phyloP scores from a whole-genome alignment of 1,139 yeast genomes.

The Yamadazyma friedrichii region DNA sequence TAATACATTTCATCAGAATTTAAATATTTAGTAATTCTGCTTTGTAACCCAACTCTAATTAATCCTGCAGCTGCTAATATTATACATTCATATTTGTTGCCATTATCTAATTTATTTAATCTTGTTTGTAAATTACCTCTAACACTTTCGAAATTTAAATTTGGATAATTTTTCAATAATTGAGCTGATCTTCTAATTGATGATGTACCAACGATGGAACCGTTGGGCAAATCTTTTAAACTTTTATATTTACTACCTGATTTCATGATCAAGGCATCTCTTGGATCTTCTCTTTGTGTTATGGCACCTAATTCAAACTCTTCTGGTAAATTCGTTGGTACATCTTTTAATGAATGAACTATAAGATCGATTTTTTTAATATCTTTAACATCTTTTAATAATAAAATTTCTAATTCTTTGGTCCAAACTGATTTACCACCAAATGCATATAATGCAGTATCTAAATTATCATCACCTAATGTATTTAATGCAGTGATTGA shows the following conservation, averaged over 20 bases:
- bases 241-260: slow-evolving; percentile 58
- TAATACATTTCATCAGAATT: slow-evolving; percentile 87
- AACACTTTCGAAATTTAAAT: slow-evolving; percentile 61
- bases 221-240: slow-evolving; percentile 75
- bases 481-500: slow-evolving; percentile 82
- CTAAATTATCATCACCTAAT: slow-evolving; percentile 84
- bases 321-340: slow-evolving; percentile 90
- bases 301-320: slow-evolving; percentile 90
- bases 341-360: slow-evolving; percentile 91
- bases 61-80: slow-evolving; percentile 93
- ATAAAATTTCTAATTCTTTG: slow-evolving; percentile 80
- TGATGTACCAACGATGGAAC: slow-evolving; percentile 90
- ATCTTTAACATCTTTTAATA: slow-evolving; percentile 60
- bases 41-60: slow-evolving; percentile 63
- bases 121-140: slow-evolving; percentile 90
- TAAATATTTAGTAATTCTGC: slow-evolving; percentile 69
- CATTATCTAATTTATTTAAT: slow-evolving; percentile 68
- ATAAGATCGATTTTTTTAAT: slow-evolving; percentile 78
- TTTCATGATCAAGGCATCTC: slow-evolving; percentile 91
- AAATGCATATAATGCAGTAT: slow-evolving; percentile 84
- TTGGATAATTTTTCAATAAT: slow-evolving; percentile 40
- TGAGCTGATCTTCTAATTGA: slow-evolving; percentile 89
- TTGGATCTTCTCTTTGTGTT: slow-evolving; percentile 81
- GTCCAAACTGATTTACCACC: slow-evolving; percentile 98
- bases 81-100: slow-evolving; percentile 69